These are phyloP conservation scores for Amylocarpus encephaloides DNA, from an alignment of 2,329 filamentous ascomycete species.

Conservation along the genomic window DNA sequence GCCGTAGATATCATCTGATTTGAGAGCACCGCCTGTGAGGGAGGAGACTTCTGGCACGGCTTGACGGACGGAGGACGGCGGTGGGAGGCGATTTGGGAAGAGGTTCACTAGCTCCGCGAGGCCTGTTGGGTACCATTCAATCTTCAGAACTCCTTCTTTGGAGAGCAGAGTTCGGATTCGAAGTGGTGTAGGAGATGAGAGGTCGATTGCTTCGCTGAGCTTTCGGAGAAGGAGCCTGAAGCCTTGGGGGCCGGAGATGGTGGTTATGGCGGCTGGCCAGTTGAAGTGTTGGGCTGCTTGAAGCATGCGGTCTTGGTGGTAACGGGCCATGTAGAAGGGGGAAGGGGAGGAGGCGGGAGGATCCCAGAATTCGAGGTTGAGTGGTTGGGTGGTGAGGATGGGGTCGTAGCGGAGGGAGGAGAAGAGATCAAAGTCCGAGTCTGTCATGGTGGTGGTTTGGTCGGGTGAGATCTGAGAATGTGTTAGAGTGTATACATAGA, in stretches of 20 bases:
- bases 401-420: conserved; percentile 69
- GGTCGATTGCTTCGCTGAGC: conserved; percentile 30
- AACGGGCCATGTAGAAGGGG: conserved; percentile 71
- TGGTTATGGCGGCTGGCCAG: conserved; percentile 43
- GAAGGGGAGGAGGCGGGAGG: conserved; percentile 45
- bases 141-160: conserved; percentile 40
- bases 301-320: conserved; percentile 74
- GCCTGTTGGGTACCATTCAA: conserved; percentile 36
- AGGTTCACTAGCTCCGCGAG: conserved; percentile 44
- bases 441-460: conserved; percentile 3
- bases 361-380: conserved; percentile 29
- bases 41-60: conserved; percentile 18
- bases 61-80: conserved; percentile 32
- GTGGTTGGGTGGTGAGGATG: conserved; percentile 36
- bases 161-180: conserved; percentile 52
- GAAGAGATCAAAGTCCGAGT: conserved; percentile 52
- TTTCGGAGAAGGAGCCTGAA: conserved; percentile 38
- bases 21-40: conserved; percentile 26
- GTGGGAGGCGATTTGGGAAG: conserved; percentile 50
- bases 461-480: background rate
- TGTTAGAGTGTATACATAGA: background rate
- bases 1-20: conserved; percentile 17
- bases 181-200: conserved; percentile 33
- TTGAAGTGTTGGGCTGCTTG: conserved; percentile 51
- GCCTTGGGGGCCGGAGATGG: conserved; percentile 41